Evolutionary conservation across 148 eudicot species (phyloP), one percentile per base, ranked within the genome.

Genomic region (Diospyros kaki): DNA sequence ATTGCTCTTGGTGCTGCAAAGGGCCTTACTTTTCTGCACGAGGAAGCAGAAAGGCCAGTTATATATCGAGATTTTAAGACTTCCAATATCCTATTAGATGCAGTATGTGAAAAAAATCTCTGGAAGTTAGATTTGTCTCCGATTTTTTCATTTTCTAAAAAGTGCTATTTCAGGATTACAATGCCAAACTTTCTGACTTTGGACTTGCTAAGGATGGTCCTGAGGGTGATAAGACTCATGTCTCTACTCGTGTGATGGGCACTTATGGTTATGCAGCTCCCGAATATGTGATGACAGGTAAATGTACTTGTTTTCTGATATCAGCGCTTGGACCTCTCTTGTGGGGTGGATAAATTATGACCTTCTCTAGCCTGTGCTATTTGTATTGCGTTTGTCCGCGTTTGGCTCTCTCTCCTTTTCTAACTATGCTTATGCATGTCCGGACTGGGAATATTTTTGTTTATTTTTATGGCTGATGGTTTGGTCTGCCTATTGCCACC

Each of bases 161-260:
- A 76, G 76, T 79, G 66, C 43, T 77, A 41, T 62, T 69, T 45
- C 89, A 93, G 97, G 98, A 93, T 50, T 93, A 93, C 83, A 91
- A 93, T 81, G 92, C 98, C 69, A 93, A 91, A 83, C 91, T 93
- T 62, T 93, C 98, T 44, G 98, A 93, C 82, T 93, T 93, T 74
- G 98, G 98, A 66, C 97, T 93, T 75, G 98, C 98, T 68, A 93
- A 93, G 82, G 97, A 93, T 83, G 98, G 89, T 79, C 98, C 98
- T 1, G 97, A 91, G 81, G 98, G 91, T 77, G 98, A 91, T 73
- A 93, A 93, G 79, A 93, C 98, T 71, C 98, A 93, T 84, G 97
- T 93, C 45, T 93, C 98, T 61, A 93, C 98, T 8, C 97, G 98
- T 44, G 98, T 93, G 66, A 93, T 93, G 98, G 98, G 98, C 81